Conservation (phyloP, 1,284 basidiomycete genomes). For the Pascua sp. region DNA sequence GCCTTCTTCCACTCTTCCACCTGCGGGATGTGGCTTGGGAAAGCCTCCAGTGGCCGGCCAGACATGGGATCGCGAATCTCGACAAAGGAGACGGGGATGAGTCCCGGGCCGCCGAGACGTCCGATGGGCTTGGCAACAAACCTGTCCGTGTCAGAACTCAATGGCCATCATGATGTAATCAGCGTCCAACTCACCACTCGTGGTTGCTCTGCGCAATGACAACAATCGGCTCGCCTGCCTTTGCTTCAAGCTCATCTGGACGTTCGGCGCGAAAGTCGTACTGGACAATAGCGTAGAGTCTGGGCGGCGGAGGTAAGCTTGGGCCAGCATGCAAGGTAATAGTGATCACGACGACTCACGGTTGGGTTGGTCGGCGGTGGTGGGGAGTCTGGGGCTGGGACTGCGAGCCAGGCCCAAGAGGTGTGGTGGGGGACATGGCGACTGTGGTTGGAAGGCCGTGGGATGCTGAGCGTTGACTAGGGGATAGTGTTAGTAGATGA, state of each 20-base stretch:
- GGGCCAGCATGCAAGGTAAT: not conserved
- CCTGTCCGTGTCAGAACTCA: conserved; percentile 39
- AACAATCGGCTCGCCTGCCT: conserved; percentile 90
- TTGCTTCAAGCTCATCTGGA: conserved; percentile 92
- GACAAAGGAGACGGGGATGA: conserved; percentile 95
- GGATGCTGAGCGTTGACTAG: not conserved
- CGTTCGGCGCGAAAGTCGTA: conserved; percentile 95
- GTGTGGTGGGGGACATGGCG: conserved; percentile 4
- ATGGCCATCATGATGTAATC: too few species aligned
- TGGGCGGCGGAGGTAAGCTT: conserved; percentile 1
- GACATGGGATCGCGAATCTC: conserved; percentile 90
- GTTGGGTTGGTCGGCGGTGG: conserved; percentile 14
- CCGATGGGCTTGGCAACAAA: conserved; percentile 84
- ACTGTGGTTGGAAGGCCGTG: not conserved
- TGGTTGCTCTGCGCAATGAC: conserved; percentile 52
- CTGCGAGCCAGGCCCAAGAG: not conserved
- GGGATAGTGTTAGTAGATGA: too few species aligned
- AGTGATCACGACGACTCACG: conserved; percentile 13
- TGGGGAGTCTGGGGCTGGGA: too few species aligned
- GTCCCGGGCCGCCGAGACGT: conserved; percentile 84
- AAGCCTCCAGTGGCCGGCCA: conserved; percentile 64
- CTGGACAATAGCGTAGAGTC: conserved; percentile 81
- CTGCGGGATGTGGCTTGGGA: conserved; percentile 75
- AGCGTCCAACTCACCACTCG: conserved; percentile 45
- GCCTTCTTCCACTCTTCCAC: conserved; percentile 98